Base-by-base conservation (phyloP, 495 filamentous ascomycete genomes). In the Xylaria venustula region DNA sequence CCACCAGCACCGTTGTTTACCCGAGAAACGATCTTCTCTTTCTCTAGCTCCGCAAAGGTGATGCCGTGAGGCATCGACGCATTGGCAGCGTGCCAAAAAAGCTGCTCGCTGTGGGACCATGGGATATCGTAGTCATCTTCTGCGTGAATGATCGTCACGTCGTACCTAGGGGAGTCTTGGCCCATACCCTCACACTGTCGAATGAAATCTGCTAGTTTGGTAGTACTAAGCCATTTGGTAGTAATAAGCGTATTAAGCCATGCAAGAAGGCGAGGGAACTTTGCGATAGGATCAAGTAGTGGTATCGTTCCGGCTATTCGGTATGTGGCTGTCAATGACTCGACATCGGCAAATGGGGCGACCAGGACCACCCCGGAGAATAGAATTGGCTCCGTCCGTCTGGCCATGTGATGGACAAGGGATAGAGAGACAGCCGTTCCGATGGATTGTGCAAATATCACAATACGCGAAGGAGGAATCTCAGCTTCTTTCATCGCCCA, bases 381-480 rank as follows among this genome's bases (percentile, higher is more conserved):
- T 63, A 40, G 58, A 58, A 20, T 55, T 54, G 32, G 68, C 63
- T 20, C 51, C n/a, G 22, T 40, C 12, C 30, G 7, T 45, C 26
- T 17, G 26, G 17, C 60, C 60, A 26, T 67, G n/a, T 61, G 68
- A 55, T 70, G 62, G 87, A 89, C 25, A 82, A 26, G 83, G 80
- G 8, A 15, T 40, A 40, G 37, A 3, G 37, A 15, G 37, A 92
- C 86, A 9, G 88, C 89, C 15, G 90, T 90, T 23, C 89, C 89
- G 1, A 92, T 83, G 49, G 83, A 87, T 64, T 90, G 88, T 47
- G 87, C 89, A 26, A 87, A 73, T 57, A 92, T 76, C 8, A 86
- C 78, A 52, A 92, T 90, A 3, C 81, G 81, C 11, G 83, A 79
- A 0, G 89, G 76, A 0, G 87, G 76, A 32, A 91, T 83, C 36